Evolutionary conservation across 1,139 yeast genomes (phyloP).

Genomic region (Blastobotrys raffinosifermentans): DNA sequence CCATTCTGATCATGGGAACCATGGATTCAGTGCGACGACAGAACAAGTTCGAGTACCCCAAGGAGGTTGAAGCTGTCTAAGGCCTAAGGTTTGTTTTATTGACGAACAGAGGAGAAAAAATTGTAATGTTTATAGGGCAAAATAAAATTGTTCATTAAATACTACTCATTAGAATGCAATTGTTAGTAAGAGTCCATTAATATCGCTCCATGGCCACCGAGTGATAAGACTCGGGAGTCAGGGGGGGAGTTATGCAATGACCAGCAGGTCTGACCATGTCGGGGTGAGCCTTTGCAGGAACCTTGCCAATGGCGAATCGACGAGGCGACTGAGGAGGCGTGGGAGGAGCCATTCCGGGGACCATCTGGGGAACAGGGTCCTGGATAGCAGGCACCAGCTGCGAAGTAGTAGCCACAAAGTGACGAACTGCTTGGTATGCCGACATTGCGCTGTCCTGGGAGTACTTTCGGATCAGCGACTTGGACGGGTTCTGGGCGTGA

Average conservation of each 20-base stretch:
- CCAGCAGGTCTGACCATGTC: not conserved
- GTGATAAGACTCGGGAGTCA: conserved; percentile 3
- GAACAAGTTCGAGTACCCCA: conserved; percentile 41
- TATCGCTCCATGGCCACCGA: conserved; percentile 1
- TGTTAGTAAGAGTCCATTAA: not conserved
- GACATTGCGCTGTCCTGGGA: conserved; percentile 25
- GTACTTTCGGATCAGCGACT: conserved; percentile 35
- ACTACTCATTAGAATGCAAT: not conserved
- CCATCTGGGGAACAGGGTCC: not conserved
- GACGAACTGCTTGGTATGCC: conserved; percentile 27
- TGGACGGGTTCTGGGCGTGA: conserved; percentile 33
- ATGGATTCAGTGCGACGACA: conserved; percentile 43
- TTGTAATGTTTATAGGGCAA: not conserved
- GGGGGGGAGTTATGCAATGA: conserved; percentile 5
- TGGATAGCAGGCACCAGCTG: not conserved
- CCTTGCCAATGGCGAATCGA: not conserved
- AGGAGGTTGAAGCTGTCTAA: conserved; percentile 29
- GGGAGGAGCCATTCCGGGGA: not conserved
- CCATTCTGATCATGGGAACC: conserved; percentile 39
- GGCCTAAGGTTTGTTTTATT: too few relatives aligned
- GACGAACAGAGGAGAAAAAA: not conserved
- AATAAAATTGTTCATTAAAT: not conserved
- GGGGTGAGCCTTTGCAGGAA: not conserved
- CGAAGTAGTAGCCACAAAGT: conserved; percentile 11
- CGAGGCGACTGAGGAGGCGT: not conserved